Conservation (phyloP, 2,329 filamentous ascomycete genomes). For the Penicillium sumatraense region DNA sequence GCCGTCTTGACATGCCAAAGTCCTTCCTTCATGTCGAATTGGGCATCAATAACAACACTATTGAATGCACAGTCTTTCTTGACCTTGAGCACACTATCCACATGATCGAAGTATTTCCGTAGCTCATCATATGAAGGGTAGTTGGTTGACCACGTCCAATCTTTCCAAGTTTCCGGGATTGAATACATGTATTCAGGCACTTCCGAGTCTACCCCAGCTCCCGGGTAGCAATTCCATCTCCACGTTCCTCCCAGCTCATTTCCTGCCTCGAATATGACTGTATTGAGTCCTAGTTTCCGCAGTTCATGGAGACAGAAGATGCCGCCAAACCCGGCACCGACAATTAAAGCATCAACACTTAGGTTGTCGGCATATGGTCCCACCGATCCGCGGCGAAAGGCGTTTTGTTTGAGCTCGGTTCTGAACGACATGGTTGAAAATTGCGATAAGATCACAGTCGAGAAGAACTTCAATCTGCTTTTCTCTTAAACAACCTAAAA, state of each 20-base stretch:
- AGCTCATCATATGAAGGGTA: slow-evolving; percentile 44
- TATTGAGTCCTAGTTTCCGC: slow-evolving; percentile 46
- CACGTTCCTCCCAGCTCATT: slow-evolving; percentile 59
- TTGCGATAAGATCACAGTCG: neutral
- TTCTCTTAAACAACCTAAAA: neutral
- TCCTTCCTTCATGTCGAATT: slow-evolving; percentile 41
- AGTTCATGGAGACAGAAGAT: slow-evolving; percentile 2
- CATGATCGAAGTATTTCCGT: slow-evolving; percentile 53
- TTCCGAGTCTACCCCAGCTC: slow-evolving; percentile 59
- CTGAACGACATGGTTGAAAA: neutral
- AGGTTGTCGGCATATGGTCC: slow-evolving; percentile 25
- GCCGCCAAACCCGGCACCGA: slow-evolving; percentile 34
- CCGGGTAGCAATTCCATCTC: slow-evolving; percentile 63
- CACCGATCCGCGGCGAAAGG: neutral
- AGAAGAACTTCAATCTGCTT: neutral
- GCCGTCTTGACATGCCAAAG: slow-evolving; percentile 53
- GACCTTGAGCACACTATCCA: slow-evolving; percentile 50
- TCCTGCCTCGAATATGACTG: slow-evolving; percentile 59
- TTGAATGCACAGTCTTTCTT: slow-evolving; percentile 53
- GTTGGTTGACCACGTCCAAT: slow-evolving; percentile 52
- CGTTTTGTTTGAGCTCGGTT: neutral
- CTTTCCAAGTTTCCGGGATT: slow-evolving; percentile 54
- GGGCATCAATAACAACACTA: slow-evolving; percentile 47
- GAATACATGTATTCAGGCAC: slow-evolving; percentile 53
- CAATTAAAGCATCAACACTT: slow-evolving; percentile 32